Evolutionary conservation across 768 basidiomycete genomes (phyloP).

Genomic region (Heimioporus sp.): DNA sequence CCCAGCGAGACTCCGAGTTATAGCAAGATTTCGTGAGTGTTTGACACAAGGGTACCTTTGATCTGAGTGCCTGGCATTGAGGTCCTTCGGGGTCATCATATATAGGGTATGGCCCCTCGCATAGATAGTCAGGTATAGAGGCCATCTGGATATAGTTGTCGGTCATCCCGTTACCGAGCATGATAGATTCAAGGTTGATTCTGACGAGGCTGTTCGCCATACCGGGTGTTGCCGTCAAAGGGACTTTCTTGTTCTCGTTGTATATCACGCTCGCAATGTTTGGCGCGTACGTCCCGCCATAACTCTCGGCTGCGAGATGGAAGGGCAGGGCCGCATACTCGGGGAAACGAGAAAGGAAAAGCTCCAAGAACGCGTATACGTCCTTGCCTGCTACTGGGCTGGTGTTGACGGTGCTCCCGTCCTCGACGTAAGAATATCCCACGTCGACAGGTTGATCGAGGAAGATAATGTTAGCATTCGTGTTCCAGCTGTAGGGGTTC

Average conservation of each 20-base stretch:
- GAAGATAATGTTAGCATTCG: slow-evolving; percentile 58
- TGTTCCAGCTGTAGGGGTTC: slow-evolving; percentile 88
- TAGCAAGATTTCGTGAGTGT: slow-evolving; percentile 73
- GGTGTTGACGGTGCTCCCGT: slow-evolving; percentile 70
- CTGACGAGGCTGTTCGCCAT: slow-evolving; percentile 46
- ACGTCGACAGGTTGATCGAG: slow-evolving; percentile 82
- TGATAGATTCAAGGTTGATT: slow-evolving; percentile 80
- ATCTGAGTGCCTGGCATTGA: slow-evolving; percentile 59
- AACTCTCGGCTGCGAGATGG: slow-evolving; percentile 81
- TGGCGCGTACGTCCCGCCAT: slow-evolving; percentile 78
- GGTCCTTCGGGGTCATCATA: slow-evolving; percentile 69
- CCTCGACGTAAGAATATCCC: slow-evolving; percentile 83
- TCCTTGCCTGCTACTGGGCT: slow-evolving; percentile 88
- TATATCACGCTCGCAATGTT: slow-evolving; percentile 83
- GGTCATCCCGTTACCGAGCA: slow-evolving; percentile 87
- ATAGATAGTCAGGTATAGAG: slow-evolving; percentile 78
- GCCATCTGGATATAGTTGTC: slow-evolving; percentile 82
- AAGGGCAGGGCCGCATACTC: slow-evolving; percentile 69
- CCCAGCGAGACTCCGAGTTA: slow-evolving; percentile 52
- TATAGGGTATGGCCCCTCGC: slow-evolving; percentile 79
- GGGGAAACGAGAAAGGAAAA: slow-evolving; percentile 76
- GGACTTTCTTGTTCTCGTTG: slow-evolving; percentile 66
- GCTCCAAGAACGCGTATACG: slow-evolving; percentile 80
- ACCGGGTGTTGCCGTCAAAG: slow-evolving; percentile 39
- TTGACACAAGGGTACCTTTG: slow-evolving; percentile 74